Conservation (phyloP, 2,329 filamentous ascomycete genomes). For the Colletotrichum endophyticum region DNA sequence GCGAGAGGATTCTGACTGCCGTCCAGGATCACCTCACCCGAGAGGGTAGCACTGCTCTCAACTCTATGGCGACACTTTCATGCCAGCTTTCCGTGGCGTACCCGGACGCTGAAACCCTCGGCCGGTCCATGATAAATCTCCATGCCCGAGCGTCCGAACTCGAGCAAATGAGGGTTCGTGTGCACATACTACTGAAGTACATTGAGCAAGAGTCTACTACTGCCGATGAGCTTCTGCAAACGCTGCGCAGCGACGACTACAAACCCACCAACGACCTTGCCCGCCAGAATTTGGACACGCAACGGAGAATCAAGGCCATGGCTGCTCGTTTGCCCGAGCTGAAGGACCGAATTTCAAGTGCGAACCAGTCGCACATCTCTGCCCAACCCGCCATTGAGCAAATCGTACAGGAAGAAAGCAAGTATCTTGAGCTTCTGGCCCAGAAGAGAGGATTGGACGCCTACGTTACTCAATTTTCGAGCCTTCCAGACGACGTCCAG, state of each 20-base stretch:
- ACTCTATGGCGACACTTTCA: conserved; percentile 60
- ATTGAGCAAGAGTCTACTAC: conserved; percentile 54
- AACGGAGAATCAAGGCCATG: conserved; percentile 72
- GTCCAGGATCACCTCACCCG: conserved; percentile 59
- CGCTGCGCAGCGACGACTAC: conserved; percentile 52
- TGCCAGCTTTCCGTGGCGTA: conserved; percentile 54
- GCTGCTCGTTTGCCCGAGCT: conserved; percentile 72
- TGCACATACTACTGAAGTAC: conserved; percentile 61
- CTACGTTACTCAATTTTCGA: conserved; percentile 70
- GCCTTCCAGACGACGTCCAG: conserved; percentile 73
- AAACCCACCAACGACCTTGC: conserved; percentile 63
- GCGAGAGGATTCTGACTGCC: conserved; percentile 52
- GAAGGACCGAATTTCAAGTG: conserved; percentile 53
- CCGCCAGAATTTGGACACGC: conserved; percentile 75
- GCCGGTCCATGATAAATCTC: conserved; percentile 57
- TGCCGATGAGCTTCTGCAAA: conserved; percentile 42
- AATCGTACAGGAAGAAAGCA: conserved; percentile 62
- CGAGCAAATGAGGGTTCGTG: conserved; percentile 60
- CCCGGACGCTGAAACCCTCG: conserved; percentile 54
- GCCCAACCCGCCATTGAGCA: conserved; percentile 59
- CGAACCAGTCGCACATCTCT: conserved; percentile 36
- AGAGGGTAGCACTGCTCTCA: conserved; percentile 61
- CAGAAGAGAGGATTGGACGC: conserved; percentile 64
- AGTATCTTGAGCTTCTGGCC: conserved; percentile 61
- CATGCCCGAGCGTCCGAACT: conserved; percentile 58